Percentiles rank a stretch among this genome's conserved stretches.
Evolutionary conservation across 2,329 filamentous ascomycete genomes (phyloP).

Genomic region (Rhynchosporium graminicola): DNA sequence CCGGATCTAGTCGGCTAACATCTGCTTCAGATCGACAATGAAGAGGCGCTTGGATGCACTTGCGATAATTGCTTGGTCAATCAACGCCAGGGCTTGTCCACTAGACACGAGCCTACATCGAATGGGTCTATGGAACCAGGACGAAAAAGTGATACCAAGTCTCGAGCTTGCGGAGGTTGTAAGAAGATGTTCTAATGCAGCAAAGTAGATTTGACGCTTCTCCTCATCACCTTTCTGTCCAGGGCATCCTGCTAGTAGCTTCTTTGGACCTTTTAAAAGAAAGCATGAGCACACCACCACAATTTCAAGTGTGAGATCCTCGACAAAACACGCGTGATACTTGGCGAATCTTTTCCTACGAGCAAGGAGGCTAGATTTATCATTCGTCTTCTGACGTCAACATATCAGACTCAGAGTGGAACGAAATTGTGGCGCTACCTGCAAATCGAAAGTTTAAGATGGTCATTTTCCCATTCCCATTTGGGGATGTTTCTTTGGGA

Average conservation of each 20-base stretch:
- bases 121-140: not conserved
- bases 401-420: not conserved
- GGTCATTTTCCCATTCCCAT: not conserved
- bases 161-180: not conserved
- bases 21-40: not conserved
- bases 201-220: not conserved
- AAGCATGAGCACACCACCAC: slow-evolving; percentile 7
- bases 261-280: not conserved
- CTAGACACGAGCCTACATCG: not conserved
- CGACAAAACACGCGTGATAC: not conserved
- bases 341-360: not conserved
- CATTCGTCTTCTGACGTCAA: slow-evolving; percentile 4
- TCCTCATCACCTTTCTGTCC: too few species aligned
- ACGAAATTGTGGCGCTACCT: not conserved
- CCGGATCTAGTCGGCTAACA: not conserved
- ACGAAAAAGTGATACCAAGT: not conserved
- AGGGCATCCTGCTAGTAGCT: too few species aligned
- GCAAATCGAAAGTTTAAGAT: slow-evolving; percentile 6
- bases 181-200: slow-evolving; percentile 9
- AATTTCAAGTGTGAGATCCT: not conserved
- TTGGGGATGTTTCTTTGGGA: not conserved
- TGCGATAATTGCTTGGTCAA: slow-evolving; percentile 14
- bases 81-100: not conserved
- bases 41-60: not conserved
- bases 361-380: slow-evolving; percentile 4